Conservation (phyloP, 139 green algal genomes). For the Chlamydomonas sphaeroides region DNA sequence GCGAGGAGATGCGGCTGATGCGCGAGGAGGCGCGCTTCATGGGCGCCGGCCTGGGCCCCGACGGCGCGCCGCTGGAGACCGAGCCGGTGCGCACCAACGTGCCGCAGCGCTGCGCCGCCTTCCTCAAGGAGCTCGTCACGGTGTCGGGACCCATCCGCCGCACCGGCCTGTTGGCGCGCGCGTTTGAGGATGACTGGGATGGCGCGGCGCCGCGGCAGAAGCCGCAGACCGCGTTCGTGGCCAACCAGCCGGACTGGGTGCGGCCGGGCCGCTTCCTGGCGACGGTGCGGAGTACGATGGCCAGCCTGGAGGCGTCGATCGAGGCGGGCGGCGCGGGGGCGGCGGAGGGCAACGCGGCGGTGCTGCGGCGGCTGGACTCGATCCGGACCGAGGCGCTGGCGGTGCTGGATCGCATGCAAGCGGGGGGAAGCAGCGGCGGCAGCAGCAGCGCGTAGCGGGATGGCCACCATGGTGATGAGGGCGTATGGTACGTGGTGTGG, state of each 20-base stretch:
- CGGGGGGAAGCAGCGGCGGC: neutral
- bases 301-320: conserved; percentile 29
- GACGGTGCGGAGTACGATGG: conserved; percentile 54
- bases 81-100: conserved; percentile 56
- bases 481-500: too few relatives aligned
- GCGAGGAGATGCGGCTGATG: conserved; percentile 60
- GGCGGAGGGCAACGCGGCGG: too few relatives aligned
- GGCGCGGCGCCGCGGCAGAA: conserved; percentile 31
- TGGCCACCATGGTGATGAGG: too few relatives aligned
- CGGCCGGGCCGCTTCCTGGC: conserved; percentile 63
- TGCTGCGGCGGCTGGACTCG: conserved; percentile 53
- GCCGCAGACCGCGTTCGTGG: conserved; percentile 3
- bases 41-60: neutral
- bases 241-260: conserved; percentile 57
- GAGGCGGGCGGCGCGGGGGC: neutral
- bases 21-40: conserved; percentile 41
- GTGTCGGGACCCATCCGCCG: conserved; percentile 39
- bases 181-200: conserved; percentile 59
- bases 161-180: conserved; percentile 42
- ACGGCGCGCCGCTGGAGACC: neutral
- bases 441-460: too few relatives aligned
- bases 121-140: conserved; percentile 64
- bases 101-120: conserved; percentile 57
- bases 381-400: conserved; percentile 56
- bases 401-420: conserved; percentile 62